Evolutionary conservation across 345 rosid genomes (phyloP), one percentile per base, ranked within the genome.

Genomic region (Moricandia moricandioides): DNA sequence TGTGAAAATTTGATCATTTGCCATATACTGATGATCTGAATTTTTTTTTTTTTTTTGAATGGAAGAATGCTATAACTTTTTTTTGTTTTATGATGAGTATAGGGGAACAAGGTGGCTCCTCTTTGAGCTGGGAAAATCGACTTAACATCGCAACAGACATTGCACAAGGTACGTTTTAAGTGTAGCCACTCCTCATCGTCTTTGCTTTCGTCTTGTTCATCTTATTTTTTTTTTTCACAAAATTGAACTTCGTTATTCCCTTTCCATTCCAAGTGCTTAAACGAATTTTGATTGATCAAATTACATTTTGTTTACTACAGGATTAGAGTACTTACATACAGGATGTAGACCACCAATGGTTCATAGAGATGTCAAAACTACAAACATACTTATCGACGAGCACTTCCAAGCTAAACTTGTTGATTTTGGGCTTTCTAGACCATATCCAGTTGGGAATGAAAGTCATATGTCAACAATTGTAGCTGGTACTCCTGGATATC

Each of bases 341-440:
- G 68, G 17, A 27, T 39, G 68, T 5, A 26, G 21, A 7, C 68
- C 67, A 24, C 67, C 67, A 6, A 63, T 63, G 51, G 21, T 63
- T 63, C 51, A 63, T 37, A 30, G 63, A 30, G 71, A 51, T 31
- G 24, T 67, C 29, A 67, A 67, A 51, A 49, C 61, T 51, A 52
- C 47, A 11, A 67, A 67, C 31, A 67, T 67, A 67, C 71, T 67
- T 11, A 13, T 67, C 6, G 45, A 51, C 1, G 2, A 51, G 1
- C 16, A 54, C 0, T 51, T 67, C 0, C 45, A 49, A 7, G 71
- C 71, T 1, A 67, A 67, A 51, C 59, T 67, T 9, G 60, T 37
- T 1, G 71, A 67, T 49, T 67, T 67, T 6, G 70, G 70, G 8
- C 60, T 67, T 31, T 30, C 71, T 16, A 67, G 71, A 67, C 17